Evolutionary conservation across 2,329 filamentous ascomycete species (phyloP), one percentile per base, ranked within the genome.

Genomic region (Trichophyton simii): DNA sequence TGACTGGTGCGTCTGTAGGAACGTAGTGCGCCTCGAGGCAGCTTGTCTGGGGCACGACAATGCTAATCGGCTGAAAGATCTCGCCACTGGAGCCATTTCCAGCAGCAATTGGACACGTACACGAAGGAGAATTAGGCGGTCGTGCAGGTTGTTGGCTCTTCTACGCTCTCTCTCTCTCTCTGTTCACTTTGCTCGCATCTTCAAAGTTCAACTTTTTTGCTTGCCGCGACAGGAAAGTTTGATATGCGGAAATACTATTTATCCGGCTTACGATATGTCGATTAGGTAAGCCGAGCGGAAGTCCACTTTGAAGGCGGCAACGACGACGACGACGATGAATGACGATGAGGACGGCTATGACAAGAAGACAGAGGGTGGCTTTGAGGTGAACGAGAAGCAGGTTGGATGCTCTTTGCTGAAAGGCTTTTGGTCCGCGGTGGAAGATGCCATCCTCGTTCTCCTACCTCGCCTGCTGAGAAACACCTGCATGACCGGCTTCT

Each of bases 21-120:
- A 52, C 11, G 34, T 9, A 7, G 36, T 52, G 46, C 42, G 25
- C 11, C 28, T 52, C 18, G 42, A 25, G 5, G 11, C 22, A 28
- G 69, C 69, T 68, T 71, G 70, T 52, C 68, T 69, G 63, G 68
- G 68, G 60, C 75, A 58, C 42, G 68, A 65, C 13, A 72, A 63
- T 62, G 72, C 70, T 58, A 71, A 67, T 55, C 72, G 73, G 69
- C 70, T 68, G 67, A 77, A 67, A 64, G 69, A 74, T 68, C 72
- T 69, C 62, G 72, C 67, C 65, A 69, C 68, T 62, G 69, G 71
- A 66, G 73, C 75, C 75, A 77, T 77, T 71, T 69, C 66, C 63
- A 61, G 60, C 58, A 63, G 61, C 62, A 62, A 61, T 41, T 38
- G 25, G 42, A 58, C 38, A 38, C 7, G 28, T 31, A 57, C 36